Evolutionary conservation across 1,139 yeast genomes (phyloP).

Genomic region (Pichia sp.): DNA sequence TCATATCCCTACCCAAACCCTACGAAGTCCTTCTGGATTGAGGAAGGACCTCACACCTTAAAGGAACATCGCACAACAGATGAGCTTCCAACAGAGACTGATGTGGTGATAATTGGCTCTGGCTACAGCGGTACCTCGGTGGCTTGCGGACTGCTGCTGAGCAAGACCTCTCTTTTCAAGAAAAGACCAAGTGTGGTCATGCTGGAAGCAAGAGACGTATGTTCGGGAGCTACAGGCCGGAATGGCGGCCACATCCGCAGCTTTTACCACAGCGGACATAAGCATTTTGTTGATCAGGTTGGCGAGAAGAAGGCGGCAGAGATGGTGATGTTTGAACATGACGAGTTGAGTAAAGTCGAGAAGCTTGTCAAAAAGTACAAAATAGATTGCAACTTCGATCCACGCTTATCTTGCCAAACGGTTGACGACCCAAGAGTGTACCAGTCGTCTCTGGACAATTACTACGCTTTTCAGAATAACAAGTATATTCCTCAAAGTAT

Average conservation of each 20-base stretch:
- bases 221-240: slow-evolving; percentile 47
- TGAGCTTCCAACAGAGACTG: slow-evolving; percentile 28
- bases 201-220: slow-evolving; percentile 40
- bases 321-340: slow-evolving; percentile 34
- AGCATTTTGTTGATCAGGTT: slow-evolving; percentile 23
- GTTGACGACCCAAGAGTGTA: slow-evolving; percentile 27
- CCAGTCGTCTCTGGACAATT: slow-evolving; percentile 22
- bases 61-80: slow-evolving; percentile 19
- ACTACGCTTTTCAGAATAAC: slow-evolving; percentile 24
- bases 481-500: slow-evolving; percentile 23
- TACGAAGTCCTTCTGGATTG: slow-evolving; percentile 21
- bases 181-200: slow-evolving; percentile 23
- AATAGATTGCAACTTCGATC: slow-evolving; percentile 36
- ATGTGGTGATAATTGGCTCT: slow-evolving; percentile 39
- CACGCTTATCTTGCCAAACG: slow-evolving; percentile 34
- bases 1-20: slow-evolving; percentile 13
- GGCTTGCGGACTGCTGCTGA: slow-evolving; percentile 33
- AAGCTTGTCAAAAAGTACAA: slow-evolving; percentile 32
- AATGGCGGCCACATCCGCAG: slow-evolving; percentile 48
- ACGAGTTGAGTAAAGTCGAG: slow-evolving; percentile 26
- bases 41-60: slow-evolving; percentile 17
- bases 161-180: slow-evolving; percentile 21
- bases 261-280: slow-evolving; percentile 31
- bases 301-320: slow-evolving; percentile 35
- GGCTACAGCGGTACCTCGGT: slow-evolving; percentile 42